Conservation (phyloP, 352 stramenopile species). For the Phytophthora constricta region DNA sequence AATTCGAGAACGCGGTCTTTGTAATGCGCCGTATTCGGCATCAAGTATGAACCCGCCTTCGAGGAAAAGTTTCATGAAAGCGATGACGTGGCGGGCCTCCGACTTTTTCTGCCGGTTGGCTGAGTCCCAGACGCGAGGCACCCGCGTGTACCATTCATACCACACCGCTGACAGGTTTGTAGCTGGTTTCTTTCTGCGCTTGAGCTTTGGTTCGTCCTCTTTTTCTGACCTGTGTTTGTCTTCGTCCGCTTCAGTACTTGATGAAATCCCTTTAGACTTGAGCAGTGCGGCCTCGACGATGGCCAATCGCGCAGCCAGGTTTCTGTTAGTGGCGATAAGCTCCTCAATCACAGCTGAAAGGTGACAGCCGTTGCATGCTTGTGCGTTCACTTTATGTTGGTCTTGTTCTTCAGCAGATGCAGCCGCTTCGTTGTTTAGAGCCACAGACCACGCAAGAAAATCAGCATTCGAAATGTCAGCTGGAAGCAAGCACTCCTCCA, state of each 20-base stretch:
- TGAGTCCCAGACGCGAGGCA: slow-evolving; percentile 1
- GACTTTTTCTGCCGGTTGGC: slow-evolving; percentile 18
- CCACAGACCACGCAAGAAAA: too few species aligned
- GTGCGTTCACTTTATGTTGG: too few species aligned
- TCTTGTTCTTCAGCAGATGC: too few species aligned
- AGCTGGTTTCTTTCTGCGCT: slow-evolving; percentile 12
- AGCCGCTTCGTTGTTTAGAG: too few species aligned
- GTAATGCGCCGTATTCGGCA: not conserved
- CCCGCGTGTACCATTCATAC: slow-evolving; percentile 15
- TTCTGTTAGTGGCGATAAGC: too few species aligned
- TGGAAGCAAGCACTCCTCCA: not conserved
- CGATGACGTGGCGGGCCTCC: slow-evolving; percentile 8
- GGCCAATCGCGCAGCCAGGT: too few species aligned
- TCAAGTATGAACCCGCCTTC: slow-evolving; percentile 10
- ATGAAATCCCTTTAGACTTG: not conserved
- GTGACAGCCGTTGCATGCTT: too few species aligned
- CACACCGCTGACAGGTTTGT: slow-evolving; percentile 7
- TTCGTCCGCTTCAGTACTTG: not conserved
- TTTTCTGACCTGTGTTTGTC: slow-evolving; percentile 1
- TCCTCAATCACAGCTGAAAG: too few species aligned
- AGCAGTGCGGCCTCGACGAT: too few species aligned
- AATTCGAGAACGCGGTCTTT: slow-evolving; percentile 1
- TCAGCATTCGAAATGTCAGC: too few species aligned
- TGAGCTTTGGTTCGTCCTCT: slow-evolving; percentile 4
- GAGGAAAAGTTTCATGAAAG: slow-evolving; percentile 27